Evolutionary conservation across 2,329 filamentous ascomycete genomes (phyloP).

Genomic region (Penicillium sp.): DNA sequence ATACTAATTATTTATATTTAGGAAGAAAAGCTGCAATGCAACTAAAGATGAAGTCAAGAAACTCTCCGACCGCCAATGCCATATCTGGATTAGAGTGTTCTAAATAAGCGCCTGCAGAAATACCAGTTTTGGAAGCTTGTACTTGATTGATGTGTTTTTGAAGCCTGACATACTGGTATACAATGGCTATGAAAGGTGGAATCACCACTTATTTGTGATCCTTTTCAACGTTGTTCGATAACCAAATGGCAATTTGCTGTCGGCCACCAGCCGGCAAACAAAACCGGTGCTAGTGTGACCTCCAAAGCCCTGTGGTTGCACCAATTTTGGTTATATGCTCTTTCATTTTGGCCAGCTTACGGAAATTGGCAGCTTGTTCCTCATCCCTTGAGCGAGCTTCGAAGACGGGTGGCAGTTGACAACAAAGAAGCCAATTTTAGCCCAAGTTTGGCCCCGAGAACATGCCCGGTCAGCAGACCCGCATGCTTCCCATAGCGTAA

Average conservation of each 20-base stretch:
- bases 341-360: not conserved
- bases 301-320: conserved; percentile 10
- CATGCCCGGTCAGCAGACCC: conserved; percentile 6
- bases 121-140: not conserved
- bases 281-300: conserved; percentile 9
- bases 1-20: not conserved
- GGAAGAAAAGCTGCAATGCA: not conserved
- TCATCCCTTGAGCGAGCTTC: conserved; percentile 2
- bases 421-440: conserved; percentile 22
- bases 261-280: not conserved
- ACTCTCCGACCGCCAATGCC: conserved; percentile 3
- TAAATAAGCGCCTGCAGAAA: conserved; percentile 3
- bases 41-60: not conserved
- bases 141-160: not conserved
- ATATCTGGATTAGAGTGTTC: not conserved
- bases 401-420: conserved; percentile 3
- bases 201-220: not conserved
- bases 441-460: not conserved
- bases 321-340: conserved; percentile 1
- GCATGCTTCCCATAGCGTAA: not conserved
- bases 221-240: not conserved
- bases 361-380: not conserved
- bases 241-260: conserved; percentile 6
- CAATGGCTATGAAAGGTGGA: too few species aligned
- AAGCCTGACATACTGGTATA: not conserved